These are phyloP conservation scores for Carpinus fangiana DNA, from an alignment of 306 rosid species.

Conservation along the genomic window DNA sequence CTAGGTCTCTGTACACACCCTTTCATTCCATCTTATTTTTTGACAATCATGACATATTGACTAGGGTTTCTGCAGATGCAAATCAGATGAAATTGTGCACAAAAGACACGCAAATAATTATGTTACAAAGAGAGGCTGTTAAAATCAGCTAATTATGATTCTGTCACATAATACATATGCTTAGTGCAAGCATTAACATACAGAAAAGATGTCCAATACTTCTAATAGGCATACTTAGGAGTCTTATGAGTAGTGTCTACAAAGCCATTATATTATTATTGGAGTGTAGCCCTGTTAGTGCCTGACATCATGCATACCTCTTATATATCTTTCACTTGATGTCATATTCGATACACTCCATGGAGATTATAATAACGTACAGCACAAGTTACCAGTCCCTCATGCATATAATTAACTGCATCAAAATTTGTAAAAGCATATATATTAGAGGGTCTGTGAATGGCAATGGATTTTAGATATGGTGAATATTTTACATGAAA, in stretches of 20 bases:
- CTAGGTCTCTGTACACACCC: background rate
- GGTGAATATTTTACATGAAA: no score
- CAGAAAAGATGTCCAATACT: background rate
- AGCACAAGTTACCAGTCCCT: background rate
- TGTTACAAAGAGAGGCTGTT: background rate
- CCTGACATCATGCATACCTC: background rate
- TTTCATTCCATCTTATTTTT: background rate
- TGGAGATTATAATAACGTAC: background rate
- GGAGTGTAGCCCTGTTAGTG: background rate
- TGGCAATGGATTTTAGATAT: no score
- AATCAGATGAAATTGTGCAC: background rate
- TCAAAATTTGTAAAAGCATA: background rate
- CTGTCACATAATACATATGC: background rate
- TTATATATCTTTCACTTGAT: background rate
- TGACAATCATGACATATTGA: background rate
- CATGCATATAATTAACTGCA: background rate
- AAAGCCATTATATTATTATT: background rate
- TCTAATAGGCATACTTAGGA: background rate
- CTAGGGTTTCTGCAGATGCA: background rate
- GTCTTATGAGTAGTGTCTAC: background rate
- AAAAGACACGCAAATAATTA: background rate
- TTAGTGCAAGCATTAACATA: constrained; percentile 3
- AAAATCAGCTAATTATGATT: background rate
- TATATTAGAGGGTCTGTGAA: no score
- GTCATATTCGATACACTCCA: background rate